Evolutionary conservation across 2,329 filamentous ascomycete genomes (phyloP), one percentile per base, ranked within the genome.

Genomic region (Penicillium sp.): DNA sequence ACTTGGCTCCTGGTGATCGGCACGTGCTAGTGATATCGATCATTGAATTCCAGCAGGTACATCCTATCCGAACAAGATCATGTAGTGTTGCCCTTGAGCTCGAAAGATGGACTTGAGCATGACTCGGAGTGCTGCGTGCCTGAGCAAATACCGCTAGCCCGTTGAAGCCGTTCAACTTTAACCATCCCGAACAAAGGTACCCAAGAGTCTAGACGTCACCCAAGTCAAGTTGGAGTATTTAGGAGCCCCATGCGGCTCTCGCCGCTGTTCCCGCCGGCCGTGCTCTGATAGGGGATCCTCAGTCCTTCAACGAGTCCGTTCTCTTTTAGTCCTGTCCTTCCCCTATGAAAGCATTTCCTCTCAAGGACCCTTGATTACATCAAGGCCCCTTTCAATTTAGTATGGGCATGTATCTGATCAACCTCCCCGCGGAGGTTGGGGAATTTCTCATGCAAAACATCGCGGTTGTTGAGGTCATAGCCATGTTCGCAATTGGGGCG

Each of bases 401-500:
- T 40, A 54, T 54, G 52, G 46, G 45, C n/a, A 37, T 23, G 6
- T 6, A 31, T 4, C 20, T 50, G 34, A 40, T 7, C 11, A 46
- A 11, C 27, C 22, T 52, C 2, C 44, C 47, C n/a, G 18, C 43
- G n/a, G 34, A 47, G 4, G 16, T 47, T 18, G 41, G 37, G 5
- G 9, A 27, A 2, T 28, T 50, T 2, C 11, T 55, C 9, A 28
- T 43, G 20, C 14, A 43, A 11, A 50, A 55, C 34, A 27, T 50
- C 4, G 3, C n/a, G 8, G 35, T 49, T 9, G 4, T 50, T 13
- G 14, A 51, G 31, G 32, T 49, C 4, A 27, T 53, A 6, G 36
- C 42, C 18, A 49, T 52, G 44, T 53, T 53, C 27, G 28, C 50
- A 6, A 49, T 53, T 14, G 43, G 47, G 16, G 26, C 45, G 9